Evolutionary conservation across 352 stramenopile genomes (phyloP).

Genomic region (Globisporangium iwayamae): DNA sequence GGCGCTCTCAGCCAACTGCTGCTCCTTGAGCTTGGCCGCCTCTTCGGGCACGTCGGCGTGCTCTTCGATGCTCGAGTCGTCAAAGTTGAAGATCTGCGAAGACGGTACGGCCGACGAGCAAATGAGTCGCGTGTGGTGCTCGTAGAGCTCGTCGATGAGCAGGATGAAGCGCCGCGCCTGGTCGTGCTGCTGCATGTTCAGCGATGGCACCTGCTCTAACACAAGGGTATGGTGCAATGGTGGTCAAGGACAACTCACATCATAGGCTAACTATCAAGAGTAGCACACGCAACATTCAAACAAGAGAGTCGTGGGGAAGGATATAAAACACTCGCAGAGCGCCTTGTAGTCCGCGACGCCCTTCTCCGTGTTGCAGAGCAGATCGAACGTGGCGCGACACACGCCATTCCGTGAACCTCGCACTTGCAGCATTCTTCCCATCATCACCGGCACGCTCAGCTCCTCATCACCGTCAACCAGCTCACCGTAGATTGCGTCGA

Average conservation of each 20-base stretch:
- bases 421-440: conserved; percentile 62
- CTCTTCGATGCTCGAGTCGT: conserved; percentile 31
- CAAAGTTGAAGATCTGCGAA: conserved; percentile 69
- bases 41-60: conserved; percentile 18
- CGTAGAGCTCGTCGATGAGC: conserved; percentile 97
- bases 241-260: background rate
- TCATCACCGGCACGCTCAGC: conserved; percentile 73
- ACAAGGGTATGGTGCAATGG: conserved; percentile 68
- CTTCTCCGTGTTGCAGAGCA: conserved; percentile 93
- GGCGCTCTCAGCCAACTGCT: conserved; percentile 18
- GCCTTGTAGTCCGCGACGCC: conserved; percentile 95
- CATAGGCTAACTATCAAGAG: background rate
- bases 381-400: conserved; percentile 85
- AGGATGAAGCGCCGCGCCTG: conserved; percentile 95
- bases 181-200: conserved; percentile 89
- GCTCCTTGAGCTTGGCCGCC: conserved; percentile 40
- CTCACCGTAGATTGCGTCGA: conserved; percentile 45
- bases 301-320: conserved; percentile 3
- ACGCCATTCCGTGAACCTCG: conserved; percentile 38
- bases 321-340: conserved; percentile 84
- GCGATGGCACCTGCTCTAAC: conserved; percentile 82
- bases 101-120: conserved; percentile 43
- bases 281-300: background rate
- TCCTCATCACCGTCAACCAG: conserved; percentile 28
- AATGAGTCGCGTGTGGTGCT: conserved; percentile 70